Base-by-base conservation (phyloP, 169 alveolate species). In the Babesia ovata region DNA sequence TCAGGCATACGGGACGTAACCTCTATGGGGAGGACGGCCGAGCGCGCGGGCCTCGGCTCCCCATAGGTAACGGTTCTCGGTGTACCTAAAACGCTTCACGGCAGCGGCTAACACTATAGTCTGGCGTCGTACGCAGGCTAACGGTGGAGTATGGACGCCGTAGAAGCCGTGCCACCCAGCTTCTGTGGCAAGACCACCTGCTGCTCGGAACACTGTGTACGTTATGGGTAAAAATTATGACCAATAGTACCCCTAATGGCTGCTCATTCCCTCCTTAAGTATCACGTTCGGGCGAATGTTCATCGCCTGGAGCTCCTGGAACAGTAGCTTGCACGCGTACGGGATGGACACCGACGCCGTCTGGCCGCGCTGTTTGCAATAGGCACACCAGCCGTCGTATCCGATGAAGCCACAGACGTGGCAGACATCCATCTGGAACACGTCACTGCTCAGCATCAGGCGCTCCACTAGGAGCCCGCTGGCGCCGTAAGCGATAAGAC, bases 401-500 rank as follows among this genome's bases (percentile, higher is more conserved):
- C 99, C 99, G 75, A 98, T 91, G 87, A 93, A 90, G 36, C 99
- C 99, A 59, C 99, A 97, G 48, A 70, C 82, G 26, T 94, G 93
- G 91, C 99, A 98, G 29, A 98, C 99, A 66, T 91, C 85, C 24
- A 98, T 98, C n/a, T 92, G 91, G 88, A 96, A 98, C 48, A 94
- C 97, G 82, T 98, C 99, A 75, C 98, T 92, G 66, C 98, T 93
- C 44, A 96, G 66, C 98, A 98, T 96, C 46, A 98, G 94, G 46
- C 99, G 95, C 87, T 98, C 99, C 36, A 97, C 91, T 58, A 98
- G 77, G 45, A 98, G 90, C 57, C 96, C 94, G 69, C 98, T 92
- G 21, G 99, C 99, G n/a, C 99, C 99, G 93, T 97, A 98, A 12
- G 99, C 99, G 48, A 98, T 97, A 52, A 98, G 86, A 90, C 99